These are phyloP conservation scores for Colletotrichum eremochloae DNA, from an alignment of 2,329 filamentous ascomycete genomes.

Conservation along the genomic window DNA sequence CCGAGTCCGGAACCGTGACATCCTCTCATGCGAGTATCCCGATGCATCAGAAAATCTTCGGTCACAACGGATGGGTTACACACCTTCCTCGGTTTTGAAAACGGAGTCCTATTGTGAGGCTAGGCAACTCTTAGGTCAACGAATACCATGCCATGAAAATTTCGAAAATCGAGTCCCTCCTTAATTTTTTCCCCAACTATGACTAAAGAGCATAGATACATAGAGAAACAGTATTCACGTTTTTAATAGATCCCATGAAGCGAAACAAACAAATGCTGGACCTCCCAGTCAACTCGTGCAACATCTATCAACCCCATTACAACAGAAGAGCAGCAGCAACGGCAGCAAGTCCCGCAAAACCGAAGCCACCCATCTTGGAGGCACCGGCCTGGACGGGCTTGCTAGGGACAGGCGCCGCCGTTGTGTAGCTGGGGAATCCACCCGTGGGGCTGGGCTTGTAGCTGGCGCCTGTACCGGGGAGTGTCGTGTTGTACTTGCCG, in stretches of 20 bases:
- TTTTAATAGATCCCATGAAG: conserved; percentile 10
- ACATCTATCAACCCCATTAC: conserved; percentile 5
- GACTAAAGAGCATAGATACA: conserved; percentile 10
- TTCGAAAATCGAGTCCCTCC: neutral
- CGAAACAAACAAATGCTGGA: neutral
- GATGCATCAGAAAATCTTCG: neutral
- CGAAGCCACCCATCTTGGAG: conserved; percentile 33
- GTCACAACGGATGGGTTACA: neutral
- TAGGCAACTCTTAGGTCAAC: neutral
- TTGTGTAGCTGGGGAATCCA: conserved; percentile 16
- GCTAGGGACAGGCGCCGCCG: conserved; percentile 46
- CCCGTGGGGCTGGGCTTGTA: conserved; percentile 29
- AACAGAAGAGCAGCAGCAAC: conserved; percentile 34
- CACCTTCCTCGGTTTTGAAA: neutral
- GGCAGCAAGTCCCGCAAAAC: conserved; percentile 44
- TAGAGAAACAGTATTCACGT: conserved; percentile 2
- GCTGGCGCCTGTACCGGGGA: conserved; percentile 22
- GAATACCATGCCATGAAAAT: neutral
- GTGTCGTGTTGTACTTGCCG: conserved; percentile 35
- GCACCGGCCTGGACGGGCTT: conserved; percentile 40
- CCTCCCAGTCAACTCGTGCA: conserved; percentile 3
- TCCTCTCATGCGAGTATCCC: neutral
- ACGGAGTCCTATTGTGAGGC: neutral
- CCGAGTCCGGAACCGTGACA: neutral
- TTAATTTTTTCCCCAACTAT: neutral